phyloP scores from a whole-genome alignment of 495 filamentous ascomycete genomes.

The Talaromyces liani region DNA sequence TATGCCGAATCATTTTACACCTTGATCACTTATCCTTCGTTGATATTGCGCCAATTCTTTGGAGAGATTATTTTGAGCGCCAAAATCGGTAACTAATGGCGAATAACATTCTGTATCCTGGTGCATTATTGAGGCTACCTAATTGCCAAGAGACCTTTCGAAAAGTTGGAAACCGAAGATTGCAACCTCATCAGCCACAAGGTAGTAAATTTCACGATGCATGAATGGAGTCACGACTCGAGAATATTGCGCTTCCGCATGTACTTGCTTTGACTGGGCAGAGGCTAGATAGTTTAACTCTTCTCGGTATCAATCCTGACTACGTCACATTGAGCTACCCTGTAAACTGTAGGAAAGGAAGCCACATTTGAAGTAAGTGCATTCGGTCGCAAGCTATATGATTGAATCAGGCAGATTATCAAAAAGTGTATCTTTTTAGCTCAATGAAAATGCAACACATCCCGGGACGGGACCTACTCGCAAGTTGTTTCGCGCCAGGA shows the following conservation, averaged over 20 bases:
- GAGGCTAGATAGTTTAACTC: neutral
- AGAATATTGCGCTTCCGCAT: neutral
- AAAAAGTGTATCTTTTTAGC: neutral
- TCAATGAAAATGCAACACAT: too few species aligned
- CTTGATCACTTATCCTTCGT: neutral
- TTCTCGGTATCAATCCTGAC: neutral
- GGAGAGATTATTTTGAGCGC: neutral
- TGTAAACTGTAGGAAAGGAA: neutral
- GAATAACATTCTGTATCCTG: neutral
- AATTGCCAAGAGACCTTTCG: neutral
- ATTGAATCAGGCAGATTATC: neutral
- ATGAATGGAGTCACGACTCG: too few species aligned
- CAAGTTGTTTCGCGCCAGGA: neutral
- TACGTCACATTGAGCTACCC: neutral
- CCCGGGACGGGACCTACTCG: too few species aligned
- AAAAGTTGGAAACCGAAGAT: neutral
- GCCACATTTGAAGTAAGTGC: neutral
- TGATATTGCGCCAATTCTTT: neutral
- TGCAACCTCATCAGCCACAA: neutral
- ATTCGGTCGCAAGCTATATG: neutral
- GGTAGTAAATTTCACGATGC: neutral
- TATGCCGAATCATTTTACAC: neutral
- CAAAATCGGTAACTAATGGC: neutral
- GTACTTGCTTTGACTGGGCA: neutral
- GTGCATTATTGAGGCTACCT: neutral